These are phyloP conservation scores for Colletotrichum theobromicola DNA, from an alignment of 2,329 filamentous ascomycete genomes.

Conservation along the genomic window DNA sequence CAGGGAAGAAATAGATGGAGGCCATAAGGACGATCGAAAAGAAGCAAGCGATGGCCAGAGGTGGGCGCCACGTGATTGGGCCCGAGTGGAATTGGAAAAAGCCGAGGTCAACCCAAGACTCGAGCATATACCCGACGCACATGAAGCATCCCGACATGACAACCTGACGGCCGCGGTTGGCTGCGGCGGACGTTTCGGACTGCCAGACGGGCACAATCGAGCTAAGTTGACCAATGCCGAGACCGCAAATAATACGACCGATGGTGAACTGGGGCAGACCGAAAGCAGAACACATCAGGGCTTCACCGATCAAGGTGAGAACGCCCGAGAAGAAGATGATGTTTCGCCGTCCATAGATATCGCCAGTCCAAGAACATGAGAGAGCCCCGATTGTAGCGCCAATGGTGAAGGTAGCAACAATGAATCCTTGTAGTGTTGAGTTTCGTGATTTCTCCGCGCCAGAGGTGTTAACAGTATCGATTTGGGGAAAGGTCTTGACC, in stretches of 20 bases:
- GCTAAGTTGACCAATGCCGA: slow-evolving; percentile 45
- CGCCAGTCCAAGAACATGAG: slow-evolving; percentile 41
- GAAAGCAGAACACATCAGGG: slow-evolving; percentile 52
- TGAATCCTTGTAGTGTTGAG: slow-evolving; percentile 41
- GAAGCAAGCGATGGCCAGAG: slow-evolving; percentile 37
- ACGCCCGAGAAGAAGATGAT: slow-evolving; percentile 53
- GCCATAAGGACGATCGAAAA: slow-evolving; percentile 36
- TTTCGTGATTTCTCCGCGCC: slow-evolving; percentile 32
- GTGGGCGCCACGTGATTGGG: slow-evolving; percentile 35
- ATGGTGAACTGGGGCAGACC: slow-evolving; percentile 53
- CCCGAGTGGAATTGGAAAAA: slow-evolving; percentile 36
- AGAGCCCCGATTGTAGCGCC: slow-evolving; percentile 41
- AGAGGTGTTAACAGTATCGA: slow-evolving; percentile 39
- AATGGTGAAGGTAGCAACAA: slow-evolving; percentile 40
- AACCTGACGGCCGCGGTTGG: slow-evolving; percentile 46
- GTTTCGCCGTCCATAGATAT: slow-evolving; percentile 53
- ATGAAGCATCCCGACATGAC: slow-evolving; percentile 34
- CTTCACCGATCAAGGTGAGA: slow-evolving; percentile 55
- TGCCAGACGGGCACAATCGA: slow-evolving; percentile 46
- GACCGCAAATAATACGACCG: slow-evolving; percentile 54
- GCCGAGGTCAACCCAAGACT: slow-evolving; percentile 49
- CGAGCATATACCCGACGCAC: slow-evolving; percentile 33
- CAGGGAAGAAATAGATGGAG: slow-evolving; percentile 38
- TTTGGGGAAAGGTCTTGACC: slow-evolving; percentile 40
- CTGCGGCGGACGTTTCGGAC: slow-evolving; percentile 41